Base-by-base conservation (phyloP, 331 rosid species). In the Pyrus hybrid region DNA sequence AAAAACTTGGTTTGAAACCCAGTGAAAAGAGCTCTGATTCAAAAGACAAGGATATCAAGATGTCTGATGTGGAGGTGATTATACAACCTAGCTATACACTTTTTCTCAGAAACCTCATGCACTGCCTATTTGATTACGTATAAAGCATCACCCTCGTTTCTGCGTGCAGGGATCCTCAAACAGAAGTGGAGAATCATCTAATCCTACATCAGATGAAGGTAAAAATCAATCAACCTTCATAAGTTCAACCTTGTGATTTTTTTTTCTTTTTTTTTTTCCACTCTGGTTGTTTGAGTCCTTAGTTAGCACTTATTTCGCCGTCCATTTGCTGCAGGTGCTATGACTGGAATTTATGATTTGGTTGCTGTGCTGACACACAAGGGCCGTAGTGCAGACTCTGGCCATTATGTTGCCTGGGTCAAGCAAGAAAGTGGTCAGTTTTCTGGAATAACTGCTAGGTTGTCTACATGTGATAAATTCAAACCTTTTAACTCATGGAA, bases 351-450 rank as follows among this genome's bases (percentile, higher is more conserved):
- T 77, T 95, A 95, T 75, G 99, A 95, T 83, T 84, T 95, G 94
- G 99, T 91, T 43, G 92, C 98, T 72, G 98, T 95, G 76, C 84
- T 95, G 85, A 95, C 99, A 81, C 98, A 92, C 96, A 95, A 95
- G 88, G 99, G 99, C 49, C 88, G 99, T 78, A 89, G 99, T 83
- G 99, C 99, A 60, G 98, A 92, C 84, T 95, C 99, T 5, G 99
- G 99, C 63, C 99, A 92, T 86, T 95, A 92, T 79, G 94, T 87
- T 80, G 98, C 85, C 37, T 95, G 98, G 99, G 97, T 92, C 88
- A 92, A 92, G 92, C 99, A 95, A 90, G 98, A 92, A 88, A 92
- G 83, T 67, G 99, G 99, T 95, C 61, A 57, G 98, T 77, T 79
- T 63, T 87, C 17, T 76, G 66, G 66, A 79, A 67, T 56, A 56